phyloP scores from a whole-genome alignment of 768 basidiomycete genomes.

The Lactarius vividus region DNA sequence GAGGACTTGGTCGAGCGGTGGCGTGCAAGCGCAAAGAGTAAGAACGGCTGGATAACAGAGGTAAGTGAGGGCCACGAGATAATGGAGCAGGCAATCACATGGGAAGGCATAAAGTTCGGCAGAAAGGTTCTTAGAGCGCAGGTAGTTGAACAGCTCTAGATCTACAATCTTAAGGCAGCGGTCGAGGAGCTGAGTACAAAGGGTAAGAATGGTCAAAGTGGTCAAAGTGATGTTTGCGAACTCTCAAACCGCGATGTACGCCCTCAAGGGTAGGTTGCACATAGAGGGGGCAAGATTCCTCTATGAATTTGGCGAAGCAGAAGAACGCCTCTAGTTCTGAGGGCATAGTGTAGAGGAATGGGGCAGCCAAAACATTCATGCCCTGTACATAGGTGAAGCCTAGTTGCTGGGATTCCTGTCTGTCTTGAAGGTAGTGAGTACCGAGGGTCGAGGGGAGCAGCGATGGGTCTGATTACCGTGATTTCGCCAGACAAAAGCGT shows the following conservation, averaged over 20 bases:
- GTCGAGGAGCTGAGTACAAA: conserved; percentile 73
- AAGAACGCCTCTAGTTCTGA: conserved; percentile 98
- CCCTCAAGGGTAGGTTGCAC: conserved; percentile 95
- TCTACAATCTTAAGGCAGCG: conserved; percentile 91
- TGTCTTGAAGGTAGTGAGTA: conserved; percentile 44
- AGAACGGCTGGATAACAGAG: conserved; percentile 62
- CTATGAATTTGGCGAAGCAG: conserved; percentile 95
- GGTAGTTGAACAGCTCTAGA: conserved; percentile 73
- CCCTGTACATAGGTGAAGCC: conserved; percentile 98
- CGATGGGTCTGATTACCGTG: conserved; percentile 51
- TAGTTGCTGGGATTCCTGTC: conserved; percentile 72
- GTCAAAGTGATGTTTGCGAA: conserved; percentile 36
- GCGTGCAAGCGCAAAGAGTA: conserved; percentile 95
- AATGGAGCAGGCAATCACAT: conserved; percentile 50
- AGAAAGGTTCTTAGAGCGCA: conserved; percentile 86
- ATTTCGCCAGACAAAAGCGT: conserved; percentile 97
- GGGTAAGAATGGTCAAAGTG: not conserved
- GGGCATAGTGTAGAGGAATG: conserved; percentile 96
- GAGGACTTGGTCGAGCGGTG: conserved; percentile 91
- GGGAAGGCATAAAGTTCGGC: conserved; percentile 98
- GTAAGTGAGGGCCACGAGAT: conserved; percentile 11
- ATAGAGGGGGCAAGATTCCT: conserved; percentile 92
- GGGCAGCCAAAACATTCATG: conserved; percentile 98
- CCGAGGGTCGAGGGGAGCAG: not conserved
- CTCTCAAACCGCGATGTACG: conserved; percentile 92